Evolutionary conservation across 495 filamentous ascomycete genomes (phyloP).

Genomic region (Choiromyces venosus): DNA sequence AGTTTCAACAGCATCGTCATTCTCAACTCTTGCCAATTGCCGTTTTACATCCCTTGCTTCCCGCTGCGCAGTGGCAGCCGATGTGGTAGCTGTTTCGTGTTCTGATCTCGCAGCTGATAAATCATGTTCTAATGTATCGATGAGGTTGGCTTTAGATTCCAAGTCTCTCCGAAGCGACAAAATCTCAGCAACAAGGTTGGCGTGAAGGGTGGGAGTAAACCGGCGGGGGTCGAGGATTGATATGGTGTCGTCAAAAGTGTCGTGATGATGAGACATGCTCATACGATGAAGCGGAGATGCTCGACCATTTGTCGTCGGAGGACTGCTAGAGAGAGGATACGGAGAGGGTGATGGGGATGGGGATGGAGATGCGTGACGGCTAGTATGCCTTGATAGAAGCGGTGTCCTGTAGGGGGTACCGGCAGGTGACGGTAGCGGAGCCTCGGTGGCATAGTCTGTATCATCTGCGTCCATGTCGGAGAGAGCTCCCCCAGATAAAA

Average conservation of each 20-base stretch:
- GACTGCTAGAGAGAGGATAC: conserved; percentile 50
- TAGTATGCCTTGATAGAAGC: conserved; percentile 49
- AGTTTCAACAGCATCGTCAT: conserved; percentile 75
- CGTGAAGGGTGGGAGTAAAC: conserved; percentile 92
- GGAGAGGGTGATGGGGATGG: conserved; percentile 61
- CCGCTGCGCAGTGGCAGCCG: conserved; percentile 57
- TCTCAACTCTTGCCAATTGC: conserved; percentile 78
- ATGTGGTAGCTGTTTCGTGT: conserved; percentile 60
- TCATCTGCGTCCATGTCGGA: conserved; percentile 32
- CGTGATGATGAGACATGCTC: conserved; percentile 51
- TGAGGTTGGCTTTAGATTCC: conserved; percentile 75
- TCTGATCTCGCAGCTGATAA: conserved; percentile 67
- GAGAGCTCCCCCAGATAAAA: conserved; percentile 30
- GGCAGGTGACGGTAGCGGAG: conserved; percentile 38
- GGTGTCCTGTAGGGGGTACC: conserved; percentile 40
- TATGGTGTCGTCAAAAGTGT: conserved; percentile 64
- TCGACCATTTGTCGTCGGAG: conserved; percentile 42
- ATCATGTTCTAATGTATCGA: conserved; percentile 73
- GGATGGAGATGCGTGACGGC: conserved; percentile 56
- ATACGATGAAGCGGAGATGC: conserved; percentile 42
- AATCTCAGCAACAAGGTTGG: conserved; percentile 91
- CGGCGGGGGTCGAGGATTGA: conserved; percentile 79
- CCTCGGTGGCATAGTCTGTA: conserved; percentile 41
- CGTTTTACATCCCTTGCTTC: conserved; percentile 77
- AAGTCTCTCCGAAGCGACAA: conserved; percentile 78